phyloP scores from a whole-genome alignment of 257 asterid species.

The Voacanga thouarsii region DNA sequence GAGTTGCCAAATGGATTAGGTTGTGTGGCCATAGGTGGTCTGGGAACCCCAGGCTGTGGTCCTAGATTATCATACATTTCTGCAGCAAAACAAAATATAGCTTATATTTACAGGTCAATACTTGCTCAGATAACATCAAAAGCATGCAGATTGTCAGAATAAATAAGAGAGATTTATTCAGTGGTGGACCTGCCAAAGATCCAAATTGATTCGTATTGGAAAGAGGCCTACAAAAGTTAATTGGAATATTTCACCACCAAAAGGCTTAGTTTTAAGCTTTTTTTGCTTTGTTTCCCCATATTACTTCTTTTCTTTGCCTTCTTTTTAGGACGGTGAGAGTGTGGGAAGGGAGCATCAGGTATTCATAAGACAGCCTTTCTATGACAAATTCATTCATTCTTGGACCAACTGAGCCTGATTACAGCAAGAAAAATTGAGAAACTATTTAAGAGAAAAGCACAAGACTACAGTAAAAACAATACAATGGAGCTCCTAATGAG shows the following conservation, averaged over 20 bases:
- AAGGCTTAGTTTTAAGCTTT: background rate
- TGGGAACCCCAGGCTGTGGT: slow-evolving; percentile 27
- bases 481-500: background rate
- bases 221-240: background rate
- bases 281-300: background rate
- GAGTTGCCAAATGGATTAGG: slow-evolving; percentile 37
- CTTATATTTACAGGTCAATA: too few relatives aligned
- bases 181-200: background rate
- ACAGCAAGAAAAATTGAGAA: too few relatives aligned
- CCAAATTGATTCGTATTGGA: background rate
- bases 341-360: background rate
- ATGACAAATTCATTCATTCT: too few relatives aligned
- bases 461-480: too few relatives aligned
- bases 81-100: slow-evolving; percentile 3
- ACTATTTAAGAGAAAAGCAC: too few relatives aligned
- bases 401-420: too few relatives aligned
- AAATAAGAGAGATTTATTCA: background rate
- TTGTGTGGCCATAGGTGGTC: slow-evolving; percentile 23
- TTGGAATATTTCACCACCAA: background rate
- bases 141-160: background rate
- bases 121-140: background rate
- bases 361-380: background rate
- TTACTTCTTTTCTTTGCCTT: background rate
- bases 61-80: slow-evolving; percentile 37
- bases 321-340: background rate